These are phyloP conservation scores for Dactylellina parvicollis DNA, from an alignment of 2,329 filamentous ascomycete species.

Conservation along the genomic window DNA sequence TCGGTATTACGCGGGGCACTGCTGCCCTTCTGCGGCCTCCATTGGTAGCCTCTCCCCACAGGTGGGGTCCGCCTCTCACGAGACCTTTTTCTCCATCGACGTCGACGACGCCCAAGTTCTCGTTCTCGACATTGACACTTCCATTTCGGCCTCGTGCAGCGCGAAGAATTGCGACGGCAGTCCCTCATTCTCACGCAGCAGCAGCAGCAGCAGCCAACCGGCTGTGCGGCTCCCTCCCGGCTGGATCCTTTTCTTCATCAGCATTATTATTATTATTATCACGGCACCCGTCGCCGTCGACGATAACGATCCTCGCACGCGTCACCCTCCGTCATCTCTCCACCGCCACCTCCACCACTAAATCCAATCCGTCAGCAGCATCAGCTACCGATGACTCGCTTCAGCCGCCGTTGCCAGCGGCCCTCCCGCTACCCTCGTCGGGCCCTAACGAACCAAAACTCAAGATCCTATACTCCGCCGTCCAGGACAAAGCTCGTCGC, in stretches of 20 bases:
- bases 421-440: constrained; percentile 23
- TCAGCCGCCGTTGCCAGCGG: neutral
- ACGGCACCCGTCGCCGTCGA: constrained; percentile 29
- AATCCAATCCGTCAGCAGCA: constrained; percentile 8
- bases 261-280: too few relatives aligned
- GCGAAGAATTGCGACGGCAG: constrained; percentile 49
- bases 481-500: constrained; percentile 24
- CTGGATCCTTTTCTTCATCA: constrained; percentile 21
- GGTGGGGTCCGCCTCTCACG: constrained; percentile 41
- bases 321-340: constrained; percentile 21
- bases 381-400: constrained; percentile 3
- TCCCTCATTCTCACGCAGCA: too few relatives aligned
- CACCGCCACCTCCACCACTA: constrained; percentile 18
- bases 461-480: constrained; percentile 40
- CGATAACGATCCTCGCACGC: constrained; percentile 9
- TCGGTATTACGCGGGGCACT: constrained; percentile 51
- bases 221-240: constrained; percentile 31
- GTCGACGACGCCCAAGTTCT: neutral
- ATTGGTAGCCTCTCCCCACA: constrained; percentile 9
- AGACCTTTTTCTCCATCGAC: constrained; percentile 26
- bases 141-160: neutral
- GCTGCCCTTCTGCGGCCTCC: constrained; percentile 40
- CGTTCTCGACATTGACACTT: neutral
- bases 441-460: constrained; percentile 38
- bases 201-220: constrained; percentile 10